Evolutionary conservation across 1,284 basidiomycete species (phyloP), one percentile per base, ranked within the genome.

Genomic region (Rhodotorula sp.): DNA sequence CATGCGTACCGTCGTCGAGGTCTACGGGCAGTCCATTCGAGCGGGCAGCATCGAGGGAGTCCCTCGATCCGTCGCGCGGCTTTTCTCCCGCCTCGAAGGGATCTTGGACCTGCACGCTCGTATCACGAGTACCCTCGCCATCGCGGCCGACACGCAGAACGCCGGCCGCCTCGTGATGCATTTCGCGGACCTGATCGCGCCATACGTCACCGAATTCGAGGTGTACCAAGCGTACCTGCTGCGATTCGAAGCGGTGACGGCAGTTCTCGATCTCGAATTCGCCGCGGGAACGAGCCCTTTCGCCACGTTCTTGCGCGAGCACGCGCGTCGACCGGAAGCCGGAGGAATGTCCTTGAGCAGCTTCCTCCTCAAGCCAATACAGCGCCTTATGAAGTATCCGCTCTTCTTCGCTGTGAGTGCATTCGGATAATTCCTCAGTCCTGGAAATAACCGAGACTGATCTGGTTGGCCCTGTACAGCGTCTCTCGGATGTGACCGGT

Each of bases 201-300:
- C 80, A 1, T 89, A 89, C 78, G 83, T 93, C 24, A 82, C 85
- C 1, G 84, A 84, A 59, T 81, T 94, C 51, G 89, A 93, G 78
- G 85, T 90, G 6, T 91, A 95, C 78, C 91, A 93, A 79, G 88
- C 90, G 18, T 95, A 94, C 79, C 81, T 95, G 6, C 87, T 90
- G 22, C 84, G 87, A 60, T 84, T 93, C 58, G 88, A 88, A 62
- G 83, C 84, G 37, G 86, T 89, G 0, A 84, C 84, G 3, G 80
- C 83, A 12, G 77, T 84, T 64, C 86, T 93, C 49, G 85, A 86
- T 22, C 12, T n/a, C 61, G 79, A 82, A 46, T 81, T 88, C 74
- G 79, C 86, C n/a, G 80, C 82, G 22, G 42, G 42, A 6, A 14
- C 6, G 17, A 17, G n/a, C n/a, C 44, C 69, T 91, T 95, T 81